Percentiles rank a stretch among this genome's conserved stretches.
These are phyloP conservation scores for Agastache rugosa DNA, from an alignment of 257 asterid species.

Conservation along the genomic window DNA sequence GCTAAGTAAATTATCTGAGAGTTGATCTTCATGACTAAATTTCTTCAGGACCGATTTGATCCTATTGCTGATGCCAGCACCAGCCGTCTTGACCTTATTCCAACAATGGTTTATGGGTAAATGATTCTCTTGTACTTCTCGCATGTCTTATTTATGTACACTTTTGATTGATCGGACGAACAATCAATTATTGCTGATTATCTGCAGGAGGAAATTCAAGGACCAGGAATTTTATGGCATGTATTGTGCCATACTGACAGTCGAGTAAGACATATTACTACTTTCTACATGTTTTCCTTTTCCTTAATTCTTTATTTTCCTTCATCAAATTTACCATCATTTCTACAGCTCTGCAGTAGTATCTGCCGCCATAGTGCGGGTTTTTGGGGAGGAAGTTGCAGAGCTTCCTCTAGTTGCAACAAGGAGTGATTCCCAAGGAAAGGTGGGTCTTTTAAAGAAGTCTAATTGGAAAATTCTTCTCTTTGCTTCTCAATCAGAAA, in stretches of 20 bases:
- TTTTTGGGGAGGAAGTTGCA: constrained; percentile 81
- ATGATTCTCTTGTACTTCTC: constrained; percentile 27
- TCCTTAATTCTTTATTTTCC: not conserved
- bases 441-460: constrained; percentile 47
- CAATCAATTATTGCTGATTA: constrained; percentile 26
- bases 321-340: constrained; percentile 3
- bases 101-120: constrained; percentile 86
- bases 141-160: not conserved
- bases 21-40: constrained; percentile 30
- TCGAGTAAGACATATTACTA: constrained; percentile 57
- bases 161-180: constrained; percentile 8
- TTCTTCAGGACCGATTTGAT: constrained; percentile 77
- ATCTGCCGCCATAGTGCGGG: constrained; percentile 77
- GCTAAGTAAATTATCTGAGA: constrained; percentile 13
- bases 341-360: constrained; percentile 68
- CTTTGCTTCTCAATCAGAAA: not conserved
- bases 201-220: constrained; percentile 60
- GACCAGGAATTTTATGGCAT: constrained; percentile 88
- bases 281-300: not conserved
- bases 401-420: constrained; percentile 96
- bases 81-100: constrained; percentile 75
- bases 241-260: constrained; percentile 71
- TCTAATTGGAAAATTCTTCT: not conserved
- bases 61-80: constrained; percentile 81
- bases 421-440: constrained; percentile 58